Evolutionary conservation across 768 basidiomycete species (phyloP).

Genomic region (Zangia roseola): DNA sequence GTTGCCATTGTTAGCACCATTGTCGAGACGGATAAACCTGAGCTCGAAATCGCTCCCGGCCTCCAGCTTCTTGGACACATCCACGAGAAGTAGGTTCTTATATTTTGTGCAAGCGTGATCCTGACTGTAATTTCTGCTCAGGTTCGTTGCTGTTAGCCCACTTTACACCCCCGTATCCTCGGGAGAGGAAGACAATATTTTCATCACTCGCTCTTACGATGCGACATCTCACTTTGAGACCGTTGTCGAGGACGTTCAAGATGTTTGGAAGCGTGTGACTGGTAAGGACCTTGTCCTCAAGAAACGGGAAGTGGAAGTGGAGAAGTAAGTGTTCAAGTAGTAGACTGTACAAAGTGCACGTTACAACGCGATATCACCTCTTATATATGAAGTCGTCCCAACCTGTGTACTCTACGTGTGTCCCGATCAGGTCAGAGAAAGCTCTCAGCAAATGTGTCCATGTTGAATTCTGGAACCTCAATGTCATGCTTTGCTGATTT

Average conservation of each 20-base stretch:
- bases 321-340: constrained; percentile 35
- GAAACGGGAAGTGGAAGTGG: constrained; percentile 76
- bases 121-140: constrained; percentile 31
- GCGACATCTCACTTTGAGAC: constrained; percentile 99
- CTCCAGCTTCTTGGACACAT: constrained; percentile 89
- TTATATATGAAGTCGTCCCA: constrained; percentile 7
- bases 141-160: constrained; percentile 87
- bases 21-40: constrained; percentile 91
- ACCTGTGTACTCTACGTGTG: constrained; percentile 4
- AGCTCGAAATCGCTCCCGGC: constrained; percentile 89
- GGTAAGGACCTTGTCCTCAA: constrained; percentile 80
- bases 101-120: not conserved
- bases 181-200: constrained; percentile 86
- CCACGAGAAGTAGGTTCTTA: constrained; percentile 76
- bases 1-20: constrained; percentile 98
- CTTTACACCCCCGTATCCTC: constrained; percentile 85
- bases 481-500: constrained; percentile 90
- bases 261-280: constrained; percentile 89
- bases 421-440: constrained; percentile 5
- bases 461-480: constrained; percentile 84
- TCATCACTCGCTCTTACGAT: constrained; percentile 96
- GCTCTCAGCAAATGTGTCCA: constrained; percentile 63
- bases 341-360: constrained; percentile 7
- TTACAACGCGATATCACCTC: constrained; percentile 10
- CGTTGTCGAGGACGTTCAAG: constrained; percentile 94